These are phyloP conservation scores for Zalaria obscura DNA, from an alignment of 2,329 filamentous ascomycete genomes.

Conservation along the genomic window DNA sequence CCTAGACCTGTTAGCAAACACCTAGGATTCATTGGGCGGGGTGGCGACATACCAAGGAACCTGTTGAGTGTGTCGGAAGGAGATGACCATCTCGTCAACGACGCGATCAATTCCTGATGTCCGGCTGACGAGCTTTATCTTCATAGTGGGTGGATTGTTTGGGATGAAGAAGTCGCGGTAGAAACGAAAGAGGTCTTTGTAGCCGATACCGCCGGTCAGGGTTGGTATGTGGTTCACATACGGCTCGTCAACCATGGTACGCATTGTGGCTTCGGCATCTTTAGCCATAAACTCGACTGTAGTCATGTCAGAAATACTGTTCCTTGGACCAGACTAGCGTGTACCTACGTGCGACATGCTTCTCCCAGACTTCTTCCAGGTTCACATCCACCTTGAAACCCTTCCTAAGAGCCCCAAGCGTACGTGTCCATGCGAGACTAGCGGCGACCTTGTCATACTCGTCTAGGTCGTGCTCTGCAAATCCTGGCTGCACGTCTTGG, in stretches of 20 bases:
- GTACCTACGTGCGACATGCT: conserved; percentile 12
- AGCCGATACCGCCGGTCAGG: conserved; percentile 27
- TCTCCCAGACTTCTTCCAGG: conserved; percentile 21
- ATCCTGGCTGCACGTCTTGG: conserved; percentile 20
- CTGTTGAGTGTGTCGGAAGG: conserved; percentile 41
- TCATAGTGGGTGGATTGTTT: conserved; percentile 37
- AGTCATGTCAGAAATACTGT: background rate
- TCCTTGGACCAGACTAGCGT: background rate
- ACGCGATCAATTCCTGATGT: conserved; percentile 43
- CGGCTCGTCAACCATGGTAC: conserved; percentile 15
- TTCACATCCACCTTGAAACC: conserved; percentile 15
- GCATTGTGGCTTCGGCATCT: conserved; percentile 15
- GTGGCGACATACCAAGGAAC: conserved; percentile 31
- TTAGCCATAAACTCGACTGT: conserved; percentile 10
- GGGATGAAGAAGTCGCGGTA: conserved; percentile 43
- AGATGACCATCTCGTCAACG: conserved; percentile 44
- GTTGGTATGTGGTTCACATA: conserved; percentile 26
- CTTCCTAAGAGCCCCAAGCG: conserved; percentile 19
- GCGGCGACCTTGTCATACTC: conserved; percentile 26
- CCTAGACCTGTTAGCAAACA: conserved; percentile 22
- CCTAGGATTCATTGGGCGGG: background rate
- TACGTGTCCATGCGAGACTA: conserved; percentile 27
- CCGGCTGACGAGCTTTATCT: conserved; percentile 38
- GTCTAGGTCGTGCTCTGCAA: conserved; percentile 26
- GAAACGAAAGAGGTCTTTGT: conserved; percentile 31